Conservation (phyloP, 176 grass and related monocot species). For the Ampelocalamus luodianensis region DNA sequence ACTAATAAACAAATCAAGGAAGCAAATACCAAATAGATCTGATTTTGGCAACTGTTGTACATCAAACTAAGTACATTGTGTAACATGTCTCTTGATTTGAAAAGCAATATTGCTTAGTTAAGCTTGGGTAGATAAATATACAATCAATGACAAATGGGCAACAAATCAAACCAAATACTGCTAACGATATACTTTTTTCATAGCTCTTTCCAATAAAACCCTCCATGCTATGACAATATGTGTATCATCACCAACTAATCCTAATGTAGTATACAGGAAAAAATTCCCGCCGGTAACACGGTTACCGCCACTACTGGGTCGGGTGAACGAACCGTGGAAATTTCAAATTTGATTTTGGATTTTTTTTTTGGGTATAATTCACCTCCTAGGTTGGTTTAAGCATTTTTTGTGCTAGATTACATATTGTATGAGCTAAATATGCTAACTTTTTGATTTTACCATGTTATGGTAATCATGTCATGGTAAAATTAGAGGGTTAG, state of each 20-base stretch:
- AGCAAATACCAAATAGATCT: neutral
- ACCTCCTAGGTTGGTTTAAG: too few species aligned
- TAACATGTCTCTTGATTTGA: neutral
- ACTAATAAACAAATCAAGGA: conserved; percentile 3
- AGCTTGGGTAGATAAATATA: neutral
- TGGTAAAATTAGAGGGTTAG: too few species aligned
- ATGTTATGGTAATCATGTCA: too few species aligned
- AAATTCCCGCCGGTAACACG: too few species aligned
- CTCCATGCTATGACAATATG: conserved; percentile 7
- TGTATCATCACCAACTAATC: neutral
- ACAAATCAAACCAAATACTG: neutral
- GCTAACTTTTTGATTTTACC: too few species aligned
- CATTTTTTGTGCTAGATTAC: too few species aligned
- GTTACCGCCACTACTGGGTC: too few species aligned
- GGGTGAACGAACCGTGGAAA: too few species aligned
- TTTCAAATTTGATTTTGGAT: too few species aligned
- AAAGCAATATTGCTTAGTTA: conserved; percentile 5
- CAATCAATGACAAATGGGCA: neutral
- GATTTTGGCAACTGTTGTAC: neutral
- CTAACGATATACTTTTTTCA: neutral
- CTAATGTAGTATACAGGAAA: neutral
- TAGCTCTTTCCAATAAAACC: neutral
- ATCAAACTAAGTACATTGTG: neutral
- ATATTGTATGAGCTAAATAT: too few species aligned
- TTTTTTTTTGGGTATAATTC: too few species aligned